Percentiles rank a stretch among this genome's conserved stretches.
Conservation (phyloP, 805 yeast species). For the Cyberlindnera saturnus region DNA sequence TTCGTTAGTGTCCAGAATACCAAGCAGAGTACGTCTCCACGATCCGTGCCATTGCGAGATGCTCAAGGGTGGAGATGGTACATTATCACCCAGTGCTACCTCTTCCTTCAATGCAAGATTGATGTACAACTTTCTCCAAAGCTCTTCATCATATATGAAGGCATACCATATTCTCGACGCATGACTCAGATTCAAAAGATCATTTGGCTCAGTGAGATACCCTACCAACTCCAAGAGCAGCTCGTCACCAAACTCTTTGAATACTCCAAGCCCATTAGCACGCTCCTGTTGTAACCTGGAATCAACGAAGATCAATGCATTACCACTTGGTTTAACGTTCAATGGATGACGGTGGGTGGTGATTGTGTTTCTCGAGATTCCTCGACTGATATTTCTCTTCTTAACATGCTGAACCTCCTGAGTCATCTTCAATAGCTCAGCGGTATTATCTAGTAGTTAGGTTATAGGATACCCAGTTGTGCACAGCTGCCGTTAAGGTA, state of each 20-base stretch:
- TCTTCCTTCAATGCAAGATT: slow-evolving; percentile 15
- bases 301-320: slow-evolving; percentile 37
- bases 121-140: slow-evolving; percentile 66
- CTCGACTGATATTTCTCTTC: slow-evolving; percentile 16
- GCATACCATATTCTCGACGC: slow-evolving; percentile 68
- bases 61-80: slow-evolving; percentile 23
- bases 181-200: slow-evolving; percentile 47
- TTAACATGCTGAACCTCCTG: slow-evolving; percentile 15
- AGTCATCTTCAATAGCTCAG: slow-evolving; percentile 11
- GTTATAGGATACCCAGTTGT: no score
- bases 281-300: slow-evolving; percentile 9
- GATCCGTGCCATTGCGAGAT: slow-evolving; percentile 62
- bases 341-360: slow-evolving; percentile 51
- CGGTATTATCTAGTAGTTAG: no score
- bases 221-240: slow-evolving; percentile 47
- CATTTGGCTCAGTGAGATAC: slow-evolving; percentile 38
- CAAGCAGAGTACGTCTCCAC: slow-evolving; percentile 64
- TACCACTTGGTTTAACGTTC: slow-evolving; percentile 73
- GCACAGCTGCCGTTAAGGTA: no score
- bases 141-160: slow-evolving; percentile 66
- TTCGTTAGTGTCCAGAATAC: slow-evolving; percentile 32
- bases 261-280: slow-evolving; percentile 37
- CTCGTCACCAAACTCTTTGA: slow-evolving; percentile 57
- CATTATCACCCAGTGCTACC: slow-evolving; percentile 5
- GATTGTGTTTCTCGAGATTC: slow-evolving; percentile 23